These are phyloP conservation scores for Leptodontidium sp. DNA, from an alignment of 2,329 filamentous ascomycete genomes.

Conservation along the genomic window DNA sequence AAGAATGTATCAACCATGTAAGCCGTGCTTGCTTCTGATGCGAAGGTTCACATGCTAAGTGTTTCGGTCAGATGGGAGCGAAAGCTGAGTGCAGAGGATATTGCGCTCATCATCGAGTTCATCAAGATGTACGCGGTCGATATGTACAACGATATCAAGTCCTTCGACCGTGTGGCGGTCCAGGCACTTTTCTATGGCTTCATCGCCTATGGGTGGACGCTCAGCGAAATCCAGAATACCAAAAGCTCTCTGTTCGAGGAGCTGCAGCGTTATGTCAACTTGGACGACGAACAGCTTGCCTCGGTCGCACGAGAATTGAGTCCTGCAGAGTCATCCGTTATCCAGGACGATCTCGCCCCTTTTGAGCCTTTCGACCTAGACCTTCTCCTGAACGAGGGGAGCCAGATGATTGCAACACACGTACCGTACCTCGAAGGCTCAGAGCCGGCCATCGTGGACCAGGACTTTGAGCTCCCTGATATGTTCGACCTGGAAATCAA, in stretches of 20 bases:
- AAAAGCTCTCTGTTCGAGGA: neutral
- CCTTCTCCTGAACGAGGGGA: too few relatives aligned
- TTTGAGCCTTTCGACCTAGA: too few relatives aligned
- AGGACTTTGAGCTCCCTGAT: too few relatives aligned
- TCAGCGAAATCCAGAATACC: neutral
- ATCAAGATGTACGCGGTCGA: neutral
- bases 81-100: neutral
- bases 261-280: neutral
- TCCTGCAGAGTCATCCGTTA: too few relatives aligned
- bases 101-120: neutral
- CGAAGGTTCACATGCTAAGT: too few relatives aligned
- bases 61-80: neutral
- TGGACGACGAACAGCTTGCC: neutral
- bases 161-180: neutral
- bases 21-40: neutral
- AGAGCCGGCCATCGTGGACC: too few relatives aligned
- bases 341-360: too few relatives aligned
- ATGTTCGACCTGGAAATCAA: too few relatives aligned
- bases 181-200: neutral
- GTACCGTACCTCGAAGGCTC: too few relatives aligned
- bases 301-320: too few relatives aligned
- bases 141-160: neutral
- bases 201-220: neutral
- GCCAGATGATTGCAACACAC: too few relatives aligned
- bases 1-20: neutral